Percentiles rank a stretch among this genome's conserved stretches.
phyloP scores from a whole-genome alignment of 169 alveolate genomes.

The Plasmodium chabaudi region DNA sequence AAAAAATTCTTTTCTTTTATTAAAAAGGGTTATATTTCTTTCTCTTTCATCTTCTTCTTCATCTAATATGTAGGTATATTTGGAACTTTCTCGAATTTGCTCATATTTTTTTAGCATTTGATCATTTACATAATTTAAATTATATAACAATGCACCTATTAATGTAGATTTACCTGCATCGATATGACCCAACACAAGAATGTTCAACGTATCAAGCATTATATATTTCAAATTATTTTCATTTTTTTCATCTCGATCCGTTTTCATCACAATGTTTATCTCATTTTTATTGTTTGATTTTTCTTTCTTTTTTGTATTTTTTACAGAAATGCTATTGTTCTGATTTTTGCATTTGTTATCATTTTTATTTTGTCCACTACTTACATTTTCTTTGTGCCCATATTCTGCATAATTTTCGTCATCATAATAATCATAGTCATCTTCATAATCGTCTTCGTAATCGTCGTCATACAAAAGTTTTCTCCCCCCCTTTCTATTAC shows the following conservation, averaged over 20 bases:
- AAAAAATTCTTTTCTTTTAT: slow-evolving; percentile 59
- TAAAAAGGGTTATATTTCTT: slow-evolving; percentile 81
- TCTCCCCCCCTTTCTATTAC: slow-evolving; percentile 48
- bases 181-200: slow-evolving; percentile 84
- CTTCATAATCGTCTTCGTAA: slow-evolving; percentile 54
- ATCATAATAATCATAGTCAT: slow-evolving; percentile 51
- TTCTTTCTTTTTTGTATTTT: slow-evolving; percentile 13
- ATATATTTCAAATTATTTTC: slow-evolving; percentile 26
- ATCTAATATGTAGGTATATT: slow-evolving; percentile 81
- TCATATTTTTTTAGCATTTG: slow-evolving; percentile 70
- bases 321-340: not conserved
- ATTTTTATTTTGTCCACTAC: slow-evolving; percentile 3
- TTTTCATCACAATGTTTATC: slow-evolving; percentile 6
- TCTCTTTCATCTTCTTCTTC: slow-evolving; percentile 86
- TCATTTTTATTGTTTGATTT: slow-evolving; percentile 8
- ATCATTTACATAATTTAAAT: slow-evolving; percentile 60
- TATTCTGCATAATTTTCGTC: slow-evolving; percentile 59
- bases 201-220: slow-evolving; percentile 77
- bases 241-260: slow-evolving; percentile 5
- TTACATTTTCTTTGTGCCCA: slow-evolving; percentile 9
- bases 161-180: slow-evolving; percentile 88
- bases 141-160: slow-evolving; percentile 77
- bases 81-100: slow-evolving; percentile 50
- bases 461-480: slow-evolving; percentile 34
- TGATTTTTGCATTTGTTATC: not conserved